Evolutionary conservation across 805 yeast genomes (phyloP), one percentile per base, ranked within the genome.

Genomic region (Myxozyma vanderwaltii): DNA sequence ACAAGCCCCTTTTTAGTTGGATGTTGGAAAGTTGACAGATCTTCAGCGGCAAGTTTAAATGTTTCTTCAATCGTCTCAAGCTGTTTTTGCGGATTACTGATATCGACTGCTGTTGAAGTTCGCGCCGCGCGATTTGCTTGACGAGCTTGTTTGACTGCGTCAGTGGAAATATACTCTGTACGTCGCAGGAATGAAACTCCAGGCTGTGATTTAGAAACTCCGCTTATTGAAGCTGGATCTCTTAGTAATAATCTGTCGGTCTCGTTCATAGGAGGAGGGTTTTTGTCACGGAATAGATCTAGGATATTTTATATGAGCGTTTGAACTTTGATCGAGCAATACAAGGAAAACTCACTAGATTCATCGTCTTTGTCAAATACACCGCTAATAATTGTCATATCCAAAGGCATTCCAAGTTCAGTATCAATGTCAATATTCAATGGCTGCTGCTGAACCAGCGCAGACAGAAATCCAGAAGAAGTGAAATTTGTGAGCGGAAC

Each of bases 141-240:
- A 44, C 61, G 60, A 6, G 67, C 63, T 31, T 63, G 65, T 29
- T 71, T 69, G 54, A 74, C 70, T 54, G 79, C 79, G 52, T 83
- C 85, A 38, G 88, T 83, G 10, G 96, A 82, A 59, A 90, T 87
- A 72, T 92, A 92, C 71, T 94, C 98, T 0, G 99, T 92, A 76
- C 98, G 85, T 76, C 97, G 85, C 71, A 92, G 79, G 75, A 92
- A 91, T n/a, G 89, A 81, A 13, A 88, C 88, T 5, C 73, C 70
- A 0, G 74, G 74, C 43, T 68, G 69, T 19, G 70, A 60, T 38
- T 67, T 69, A 13, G 65, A 46, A 27, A 61, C 57, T 7, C 64
- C 67, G 43, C 56, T 63, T 21, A 80, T 77, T 24, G 81, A 78
- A 2, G 81, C 83, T 24, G 97, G 96, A 71, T 91, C 97, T 70